Evolutionary conservation across 2,329 filamentous ascomycete genomes (phyloP), one percentile per base, ranked within the genome.

Genomic region (Xylaria sp.): DNA sequence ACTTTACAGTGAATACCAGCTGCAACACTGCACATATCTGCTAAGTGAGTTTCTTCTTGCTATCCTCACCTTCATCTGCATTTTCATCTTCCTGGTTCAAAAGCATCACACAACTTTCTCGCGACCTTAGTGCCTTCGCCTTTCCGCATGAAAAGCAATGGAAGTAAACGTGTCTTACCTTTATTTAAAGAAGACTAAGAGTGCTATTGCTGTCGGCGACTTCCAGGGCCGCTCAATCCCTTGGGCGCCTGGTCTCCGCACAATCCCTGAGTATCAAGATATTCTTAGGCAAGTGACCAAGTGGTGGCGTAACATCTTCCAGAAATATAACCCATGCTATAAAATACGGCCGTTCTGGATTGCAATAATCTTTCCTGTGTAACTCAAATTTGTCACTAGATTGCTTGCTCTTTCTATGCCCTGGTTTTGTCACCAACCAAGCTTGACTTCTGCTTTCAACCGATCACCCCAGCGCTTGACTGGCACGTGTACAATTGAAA

Each of bases 261-360:
- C 46, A 9, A 65, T 67, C 36, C 36, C 31, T n/a, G 64, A 69
- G 38, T 54, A 36, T 20, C 33, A 44, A 0, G 64, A 67, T 42
- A 53, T n/a, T 9, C 11, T 63, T 17, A 69, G 64, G 67, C 69
- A 71, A 71, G 64, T 65, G 40, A 57, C 33, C 36, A n/a, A 13
- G 42, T 53, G 17, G 42, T 53, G 40, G 51, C 31, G 44, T 31
- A 46, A 17, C 26, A 10, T 11, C 54, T 56, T 36, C 9, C 17
- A 31, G 38, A 33, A 33, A 46, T 6, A 36, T 9, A 38, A 11
- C 23, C 28, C n/a, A 60, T 23, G 23, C 42, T 13, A 44, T 46
- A 36, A 9, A 36, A 5, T 28, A 33, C 11, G 10, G 36, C 36
- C 11, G 11, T 53, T 6, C 11, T 58, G 6, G 5, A 26, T 23